Evolutionary conservation across 306 rosid species (phyloP), one percentile per base, ranked within the genome.

Genomic region (Begonia loranthoides): DNA sequence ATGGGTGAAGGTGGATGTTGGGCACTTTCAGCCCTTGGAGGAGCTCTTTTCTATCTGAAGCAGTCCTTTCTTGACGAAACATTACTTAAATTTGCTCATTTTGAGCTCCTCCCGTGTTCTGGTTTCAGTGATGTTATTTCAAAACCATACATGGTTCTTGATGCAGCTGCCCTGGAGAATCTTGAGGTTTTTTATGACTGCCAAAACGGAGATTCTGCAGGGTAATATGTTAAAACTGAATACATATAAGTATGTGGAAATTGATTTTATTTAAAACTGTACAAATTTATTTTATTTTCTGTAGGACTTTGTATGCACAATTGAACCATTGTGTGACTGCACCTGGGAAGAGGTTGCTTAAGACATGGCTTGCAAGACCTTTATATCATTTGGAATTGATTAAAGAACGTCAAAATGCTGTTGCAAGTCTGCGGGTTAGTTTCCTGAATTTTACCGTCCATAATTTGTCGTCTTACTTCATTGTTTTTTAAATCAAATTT

Each of bases 1-100:
- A 71, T 70, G 19, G 79, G 68, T 1, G 71, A 76, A 53, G 60
- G 69, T 54, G 73, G 80, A 55, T 70, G 63, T 60, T 74, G 59
- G 78, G 99, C 94, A 51, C 87, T 90, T 79, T 84, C 94, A 61
- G 99, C 99, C 56, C 86, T 90, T 56, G 99, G 99, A 11, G 99
- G 95, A 52, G 69, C 76, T 51, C 85, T 90, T 56, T 90, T 72
- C 81, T 90, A 82, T 77, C 77, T 90, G 63, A 90, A 78, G 67
- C 99, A 90, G 79, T 86, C 92, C 69, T 82, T 82, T 61, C 79
- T 86, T 55, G 99, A 90, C 52, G 86, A 82, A 69, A 45, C 78
- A 50, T 52, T 90, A 75, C 87, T 90, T 58, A 77, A 73, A 63
- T 90, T 78, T 82, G 99, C 92, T n/a, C 78, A 70, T 54, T 90